These are phyloP conservation scores for Austropuccinia psidii DNA, from an alignment of 1,284 basidiomycete species.

Conservation along the genomic window DNA sequence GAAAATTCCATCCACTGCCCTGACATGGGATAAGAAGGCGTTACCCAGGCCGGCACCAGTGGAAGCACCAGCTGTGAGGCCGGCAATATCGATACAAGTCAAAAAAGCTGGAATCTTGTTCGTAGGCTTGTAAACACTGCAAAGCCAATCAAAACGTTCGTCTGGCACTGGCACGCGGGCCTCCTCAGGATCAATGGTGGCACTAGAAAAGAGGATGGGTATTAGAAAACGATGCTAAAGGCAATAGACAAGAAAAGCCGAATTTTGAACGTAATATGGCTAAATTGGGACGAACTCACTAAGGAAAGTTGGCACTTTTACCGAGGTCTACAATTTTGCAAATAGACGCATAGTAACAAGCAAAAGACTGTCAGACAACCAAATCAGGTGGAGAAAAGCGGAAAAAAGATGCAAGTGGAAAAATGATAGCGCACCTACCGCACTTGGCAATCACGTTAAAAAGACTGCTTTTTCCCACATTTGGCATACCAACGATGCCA, in stretches of 20 bases:
- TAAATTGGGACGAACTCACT: conserved; percentile 52
- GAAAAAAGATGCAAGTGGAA: not conserved
- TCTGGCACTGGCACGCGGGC: conserved; percentile 98
- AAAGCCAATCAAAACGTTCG: conserved; percentile 87
- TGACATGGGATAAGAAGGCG: conserved; percentile 93
- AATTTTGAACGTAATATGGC: conserved; percentile 18
- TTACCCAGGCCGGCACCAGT: conserved; percentile 98
- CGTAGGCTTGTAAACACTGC: conserved; percentile 78
- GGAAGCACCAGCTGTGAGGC: conserved; percentile 89
- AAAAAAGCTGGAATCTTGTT: conserved; percentile 86
- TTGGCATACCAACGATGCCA: conserved; percentile 93
- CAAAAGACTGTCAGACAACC: not conserved
- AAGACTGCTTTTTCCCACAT: conserved; percentile 56
- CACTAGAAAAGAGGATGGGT: conserved; percentile 30
- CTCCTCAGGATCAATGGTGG: conserved; percentile 60
- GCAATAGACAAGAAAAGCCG: conserved; percentile 21
- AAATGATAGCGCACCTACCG: conserved; percentile 50
- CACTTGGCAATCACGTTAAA: conserved; percentile 87
- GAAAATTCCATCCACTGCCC: conserved; percentile 98
- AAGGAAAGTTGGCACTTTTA: conserved; percentile 97
- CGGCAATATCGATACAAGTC: conserved; percentile 98
- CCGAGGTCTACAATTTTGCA: conserved; percentile 63
- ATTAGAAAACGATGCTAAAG: conserved; percentile 24
- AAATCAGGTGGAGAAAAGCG: not conserved
- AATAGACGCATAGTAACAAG: not conserved